phyloP scores from a whole-genome alignment of 1,139 yeast genomes.

The Candida pseudoviswanathii region DNA sequence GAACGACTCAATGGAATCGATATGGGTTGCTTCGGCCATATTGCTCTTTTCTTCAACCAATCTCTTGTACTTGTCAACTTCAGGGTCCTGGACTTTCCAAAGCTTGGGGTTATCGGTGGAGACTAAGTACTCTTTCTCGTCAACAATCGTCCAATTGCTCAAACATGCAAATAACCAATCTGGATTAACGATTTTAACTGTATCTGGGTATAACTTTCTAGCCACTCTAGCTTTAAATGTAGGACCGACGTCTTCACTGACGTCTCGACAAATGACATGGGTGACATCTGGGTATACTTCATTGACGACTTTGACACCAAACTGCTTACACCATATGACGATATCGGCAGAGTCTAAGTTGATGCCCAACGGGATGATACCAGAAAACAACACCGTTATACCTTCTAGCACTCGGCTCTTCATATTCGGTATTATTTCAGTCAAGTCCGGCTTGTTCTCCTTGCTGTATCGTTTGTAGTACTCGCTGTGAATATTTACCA shows the following conservation, averaged over 20 bases:
- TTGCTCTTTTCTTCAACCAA: conserved; percentile 26
- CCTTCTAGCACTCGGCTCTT: conserved; percentile 69
- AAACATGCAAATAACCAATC: conserved; percentile 92
- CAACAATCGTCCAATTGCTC: conserved; percentile 72
- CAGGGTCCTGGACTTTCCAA: conserved; percentile 45
- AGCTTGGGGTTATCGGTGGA: conserved; percentile 40
- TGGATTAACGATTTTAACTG: conserved; percentile 75
- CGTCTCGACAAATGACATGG: conserved; percentile 80
- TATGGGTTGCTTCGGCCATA: conserved; percentile 22
- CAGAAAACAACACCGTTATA: conserved; percentile 77
- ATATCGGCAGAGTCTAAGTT: conserved; percentile 75
- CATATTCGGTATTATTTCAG: conserved; percentile 69
- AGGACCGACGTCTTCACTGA: conserved; percentile 55
- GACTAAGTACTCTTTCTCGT: conserved; percentile 64
- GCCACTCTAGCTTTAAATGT: conserved; percentile 78
- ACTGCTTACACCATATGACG: conserved; percentile 88
- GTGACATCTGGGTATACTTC: conserved; percentile 79
- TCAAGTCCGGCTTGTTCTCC: conserved; percentile 54
- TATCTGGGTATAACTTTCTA: conserved; percentile 60
- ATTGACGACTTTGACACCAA: conserved; percentile 84
- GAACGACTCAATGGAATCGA: conserved; percentile 32
- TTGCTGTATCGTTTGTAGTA: conserved; percentile 58
- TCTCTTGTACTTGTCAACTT: conserved; percentile 45
- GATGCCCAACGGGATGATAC: conserved; percentile 79
- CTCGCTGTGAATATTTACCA: conserved; percentile 62